Percentiles rank a stretch among this genome's conserved stretches.
Evolutionary conservation across 2,329 filamentous ascomycete species (phyloP).

Genomic region (Neoarthrinium moseri): DNA sequence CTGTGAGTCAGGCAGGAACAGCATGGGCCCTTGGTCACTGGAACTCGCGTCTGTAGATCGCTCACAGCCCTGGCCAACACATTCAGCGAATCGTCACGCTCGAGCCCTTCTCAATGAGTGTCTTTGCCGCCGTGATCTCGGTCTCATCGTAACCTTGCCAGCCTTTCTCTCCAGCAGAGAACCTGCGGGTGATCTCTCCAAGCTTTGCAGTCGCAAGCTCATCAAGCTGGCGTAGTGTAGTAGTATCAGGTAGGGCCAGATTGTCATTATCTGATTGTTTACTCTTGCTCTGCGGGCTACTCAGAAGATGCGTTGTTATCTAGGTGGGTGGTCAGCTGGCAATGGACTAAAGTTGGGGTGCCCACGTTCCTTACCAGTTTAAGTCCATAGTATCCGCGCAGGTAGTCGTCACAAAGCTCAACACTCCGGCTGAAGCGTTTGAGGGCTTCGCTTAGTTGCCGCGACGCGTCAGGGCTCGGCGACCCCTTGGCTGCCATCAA

Average conservation of each 20-base stretch:
- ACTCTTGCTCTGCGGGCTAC: slow-evolving; percentile 37
- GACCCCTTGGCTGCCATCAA: slow-evolving; percentile 64
- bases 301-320: slow-evolving; percentile 51
- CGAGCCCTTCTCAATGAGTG: slow-evolving; percentile 59
- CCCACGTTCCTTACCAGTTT: slow-evolving; percentile 60
- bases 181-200: slow-evolving; percentile 70
- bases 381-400: slow-evolving; percentile 89
- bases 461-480: slow-evolving; percentile 38
- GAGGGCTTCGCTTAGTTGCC: slow-evolving; percentile 68
- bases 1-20: slow-evolving; percentile 15
- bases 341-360: neutral
- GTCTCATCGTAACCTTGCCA: slow-evolving; percentile 73
- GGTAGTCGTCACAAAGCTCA: slow-evolving; percentile 89
- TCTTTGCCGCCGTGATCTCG: slow-evolving; percentile 70
- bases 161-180: slow-evolving; percentile 57
- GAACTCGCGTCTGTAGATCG: slow-evolving; percentile 11
- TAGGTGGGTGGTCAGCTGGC: slow-evolving; percentile 21
- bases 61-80: slow-evolving; percentile 6
- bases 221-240: slow-evolving; percentile 66
- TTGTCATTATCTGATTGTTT: slow-evolving; percentile 48
- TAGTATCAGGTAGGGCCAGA: slow-evolving; percentile 52
- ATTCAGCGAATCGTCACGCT: slow-evolving; percentile 42
- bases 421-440: slow-evolving; percentile 87
- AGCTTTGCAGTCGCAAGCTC: slow-evolving; percentile 73
- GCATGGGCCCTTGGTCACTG: slow-evolving; percentile 25